A percentile compares a stretch with the other conserved stretches of the same genome.
Conservation (phyloP, 768 basidiomycete genomes). For the Tricholoma hemisulphureum region DNA sequence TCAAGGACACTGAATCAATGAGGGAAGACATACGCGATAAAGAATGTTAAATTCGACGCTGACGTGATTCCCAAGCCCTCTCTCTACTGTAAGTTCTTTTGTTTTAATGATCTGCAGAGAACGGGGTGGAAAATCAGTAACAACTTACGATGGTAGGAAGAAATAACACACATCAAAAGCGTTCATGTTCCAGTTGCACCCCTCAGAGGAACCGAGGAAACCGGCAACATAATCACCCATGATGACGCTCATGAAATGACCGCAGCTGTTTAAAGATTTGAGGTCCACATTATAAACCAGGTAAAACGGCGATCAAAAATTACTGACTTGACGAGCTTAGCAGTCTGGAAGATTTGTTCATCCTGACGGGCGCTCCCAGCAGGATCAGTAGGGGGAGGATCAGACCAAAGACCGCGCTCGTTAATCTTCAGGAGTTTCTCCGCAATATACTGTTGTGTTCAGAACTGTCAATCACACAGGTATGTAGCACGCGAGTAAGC, state of each 20-base stretch:
- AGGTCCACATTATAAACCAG: neutral
- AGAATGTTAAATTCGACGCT: slow-evolving; percentile 68
- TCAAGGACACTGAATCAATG: neutral
- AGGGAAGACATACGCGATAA: slow-evolving; percentile 33
- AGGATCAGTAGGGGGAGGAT: slow-evolving; percentile 38
- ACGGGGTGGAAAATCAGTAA: neutral
- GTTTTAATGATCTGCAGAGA: slow-evolving; percentile 33
- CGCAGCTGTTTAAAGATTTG: slow-evolving; percentile 33
- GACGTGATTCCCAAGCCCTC: slow-evolving; percentile 64
- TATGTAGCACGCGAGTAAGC: neutral
- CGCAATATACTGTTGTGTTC: slow-evolving; percentile 47
- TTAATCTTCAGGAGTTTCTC: slow-evolving; percentile 52
- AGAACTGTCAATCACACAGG: neutral
- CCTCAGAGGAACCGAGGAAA: slow-evolving; percentile 54
- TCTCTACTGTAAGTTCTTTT: slow-evolving; percentile 32
- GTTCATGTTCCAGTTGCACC: slow-evolving; percentile 51
- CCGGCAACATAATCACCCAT: slow-evolving; percentile 58
- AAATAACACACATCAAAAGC: slow-evolving; percentile 29
- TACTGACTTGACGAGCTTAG: slow-evolving; percentile 48
- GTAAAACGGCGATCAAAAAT: neutral
- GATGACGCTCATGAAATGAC: slow-evolving; percentile 53
- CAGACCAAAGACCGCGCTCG: slow-evolving; percentile 46
- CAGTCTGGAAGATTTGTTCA: slow-evolving; percentile 59
- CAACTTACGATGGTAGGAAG: neutral
- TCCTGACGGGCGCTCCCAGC: slow-evolving; percentile 35